phyloP scores from a whole-genome alignment of 352 stramenopile genomes.

The Phytophthora quininea region DNA sequence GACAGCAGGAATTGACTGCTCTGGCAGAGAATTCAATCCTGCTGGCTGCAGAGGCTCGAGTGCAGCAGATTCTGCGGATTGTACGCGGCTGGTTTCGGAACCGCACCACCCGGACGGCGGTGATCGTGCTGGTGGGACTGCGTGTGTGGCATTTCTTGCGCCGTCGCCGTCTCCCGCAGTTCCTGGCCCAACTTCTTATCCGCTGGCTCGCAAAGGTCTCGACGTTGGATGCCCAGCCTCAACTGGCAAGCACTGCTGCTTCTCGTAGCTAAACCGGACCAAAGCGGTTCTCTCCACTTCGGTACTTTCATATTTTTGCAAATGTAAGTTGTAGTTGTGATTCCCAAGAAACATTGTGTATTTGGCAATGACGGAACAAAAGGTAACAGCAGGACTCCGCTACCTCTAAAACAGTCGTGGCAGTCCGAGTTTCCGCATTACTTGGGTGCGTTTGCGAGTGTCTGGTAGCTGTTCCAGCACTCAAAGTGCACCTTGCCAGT shows the following conservation, averaged over 20 bases:
- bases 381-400: not conserved
- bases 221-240: conserved; percentile 41
- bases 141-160: conserved; percentile 64
- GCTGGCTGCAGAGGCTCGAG: conserved; percentile 45
- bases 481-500: conserved; percentile 87
- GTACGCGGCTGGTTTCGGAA: conserved; percentile 54
- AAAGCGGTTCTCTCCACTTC: not conserved
- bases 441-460: conserved; percentile 32
- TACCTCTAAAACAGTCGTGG: not conserved
- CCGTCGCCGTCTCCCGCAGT: conserved; percentile 54
- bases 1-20: conserved; percentile 46
- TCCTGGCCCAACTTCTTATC: conserved; percentile 67
- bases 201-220: conserved; percentile 62
- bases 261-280: conserved; percentile 15
- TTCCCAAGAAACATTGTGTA: too few species aligned
- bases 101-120: conserved; percentile 52
- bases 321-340: not conserved
- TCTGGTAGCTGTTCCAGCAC: conserved; percentile 84
- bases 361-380: too few species aligned
- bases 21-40: conserved; percentile 51
- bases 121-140: conserved; percentile 54
- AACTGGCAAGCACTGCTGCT: conserved; percentile 6
- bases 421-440: conserved; percentile 5
- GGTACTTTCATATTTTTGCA: conserved; percentile 10
- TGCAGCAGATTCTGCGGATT: conserved; percentile 40